phyloP scores from a whole-genome alignment of 441 rosid species.

The Gossypium laxum region DNA sequence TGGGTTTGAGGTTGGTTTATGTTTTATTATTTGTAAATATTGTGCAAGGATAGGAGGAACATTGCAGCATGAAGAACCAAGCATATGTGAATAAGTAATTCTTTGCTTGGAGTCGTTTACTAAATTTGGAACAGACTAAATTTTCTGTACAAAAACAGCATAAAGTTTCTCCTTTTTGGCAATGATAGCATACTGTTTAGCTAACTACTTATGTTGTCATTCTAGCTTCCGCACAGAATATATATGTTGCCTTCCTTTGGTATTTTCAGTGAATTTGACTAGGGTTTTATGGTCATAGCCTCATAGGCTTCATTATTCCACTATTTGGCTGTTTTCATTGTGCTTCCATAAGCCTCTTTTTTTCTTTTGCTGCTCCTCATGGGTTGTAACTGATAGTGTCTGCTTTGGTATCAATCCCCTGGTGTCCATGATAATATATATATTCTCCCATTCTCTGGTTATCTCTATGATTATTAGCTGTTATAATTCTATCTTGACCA shows the following conservation, averaged over 20 bases:
- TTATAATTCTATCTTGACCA: conserved; percentile 9
- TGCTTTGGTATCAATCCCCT: neutral
- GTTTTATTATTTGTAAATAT: conserved; percentile 9
- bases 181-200: neutral
- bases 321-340: neutral
- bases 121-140: neutral
- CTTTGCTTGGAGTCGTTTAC: neutral
- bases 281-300: neutral
- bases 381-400: neutral
- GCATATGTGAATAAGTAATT: neutral
- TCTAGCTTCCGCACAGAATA: neutral
- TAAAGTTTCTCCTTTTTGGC: neutral
- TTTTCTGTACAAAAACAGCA: neutral
- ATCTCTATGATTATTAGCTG: neutral
- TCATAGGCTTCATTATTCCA: neutral
- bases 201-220: neutral
- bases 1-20: conserved; percentile 65
- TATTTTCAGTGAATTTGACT: neutral
- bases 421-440: neutral
- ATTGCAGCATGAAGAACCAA: neutral
- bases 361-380: neutral
- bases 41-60: neutral
- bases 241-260: neutral
- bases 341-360: neutral
- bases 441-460: neutral